Evolutionary conservation across 257 asterid species (phyloP).

Genomic region (Capsicum pubescens): DNA sequence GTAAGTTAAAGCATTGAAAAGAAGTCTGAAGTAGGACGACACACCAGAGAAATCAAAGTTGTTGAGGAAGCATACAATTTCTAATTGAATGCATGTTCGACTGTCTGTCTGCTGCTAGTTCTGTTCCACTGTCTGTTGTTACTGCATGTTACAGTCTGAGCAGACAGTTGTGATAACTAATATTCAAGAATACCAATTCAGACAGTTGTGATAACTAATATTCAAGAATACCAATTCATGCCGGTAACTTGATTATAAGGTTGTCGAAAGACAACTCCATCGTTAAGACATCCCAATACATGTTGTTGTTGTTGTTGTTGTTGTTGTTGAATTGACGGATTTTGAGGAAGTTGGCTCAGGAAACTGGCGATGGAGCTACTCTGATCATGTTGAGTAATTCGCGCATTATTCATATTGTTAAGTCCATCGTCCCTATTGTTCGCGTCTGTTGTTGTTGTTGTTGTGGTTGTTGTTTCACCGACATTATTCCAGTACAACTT

Average conservation of each 20-base stretch:
- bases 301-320: not conserved
- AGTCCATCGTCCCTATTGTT: not conserved
- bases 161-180: not conserved
- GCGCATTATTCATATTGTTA: conserved; percentile 1
- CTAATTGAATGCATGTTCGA: not conserved
- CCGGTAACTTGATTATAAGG: not conserved
- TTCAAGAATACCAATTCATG: conserved; percentile 14
- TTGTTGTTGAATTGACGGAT: not conserved
- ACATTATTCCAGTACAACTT: not conserved
- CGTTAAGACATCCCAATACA: conserved; percentile 1
- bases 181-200: too few relatives aligned
- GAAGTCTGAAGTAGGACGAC: not conserved
- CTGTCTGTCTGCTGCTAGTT: not conserved
- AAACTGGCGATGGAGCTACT: conserved; percentile 1
- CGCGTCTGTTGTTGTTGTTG: not conserved
- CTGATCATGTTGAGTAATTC: not conserved
- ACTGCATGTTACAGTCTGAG: not conserved
- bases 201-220: not conserved
- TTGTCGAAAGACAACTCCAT: not conserved
- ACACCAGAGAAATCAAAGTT: not conserved
- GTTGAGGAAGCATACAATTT: not conserved
- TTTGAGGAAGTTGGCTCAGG: conserved; percentile 3
- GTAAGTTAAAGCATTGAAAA: not conserved
- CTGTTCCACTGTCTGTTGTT: not conserved
- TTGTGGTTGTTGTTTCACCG: not conserved